These are phyloP conservation scores for Thielaviopsis euricoi DNA, from an alignment of 2,329 filamentous ascomycete genomes.

Conservation along the genomic window DNA sequence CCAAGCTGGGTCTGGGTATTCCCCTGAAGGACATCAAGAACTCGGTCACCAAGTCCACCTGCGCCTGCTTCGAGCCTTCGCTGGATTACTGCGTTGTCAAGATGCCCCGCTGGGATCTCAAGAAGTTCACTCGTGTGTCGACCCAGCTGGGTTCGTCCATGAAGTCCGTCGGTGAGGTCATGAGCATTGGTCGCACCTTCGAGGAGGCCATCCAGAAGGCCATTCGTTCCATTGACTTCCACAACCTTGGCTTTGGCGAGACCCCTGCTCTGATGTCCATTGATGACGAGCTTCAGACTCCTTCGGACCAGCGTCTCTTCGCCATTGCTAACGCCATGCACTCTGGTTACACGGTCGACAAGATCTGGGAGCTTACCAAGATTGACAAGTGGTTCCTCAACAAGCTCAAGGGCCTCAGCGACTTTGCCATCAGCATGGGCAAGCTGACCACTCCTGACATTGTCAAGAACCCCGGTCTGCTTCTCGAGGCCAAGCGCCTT, in stretches of 20 bases:
- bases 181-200: constrained; percentile 93
- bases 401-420: constrained; percentile 76
- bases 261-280: constrained; percentile 81
- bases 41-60: constrained; percentile 87
- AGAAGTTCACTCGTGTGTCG: constrained; percentile 95
- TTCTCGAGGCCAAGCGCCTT: constrained; percentile 77
- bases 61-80: constrained; percentile 95
- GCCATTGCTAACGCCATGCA: constrained; percentile 98
- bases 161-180: constrained; percentile 99
- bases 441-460: constrained; percentile 49
- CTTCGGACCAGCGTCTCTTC: constrained; percentile 91
- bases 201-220: constrained; percentile 98
- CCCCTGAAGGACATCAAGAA: constrained; percentile 94
- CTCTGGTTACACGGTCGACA: constrained; percentile 80
- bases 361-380: constrained; percentile 96
- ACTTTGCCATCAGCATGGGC: constrained; percentile 71
- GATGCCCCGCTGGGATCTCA: constrained; percentile 96
- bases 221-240: constrained; percentile 85
- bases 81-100: constrained; percentile 97
- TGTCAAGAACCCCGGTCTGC: constrained; percentile 43
- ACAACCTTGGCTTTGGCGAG: constrained; percentile 89
- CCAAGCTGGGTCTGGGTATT: constrained; percentile 88
- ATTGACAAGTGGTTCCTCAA: constrained; percentile 98
- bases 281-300: constrained; percentile 88
- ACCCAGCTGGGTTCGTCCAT: constrained; percentile 93